phyloP scores from a whole-genome alignment of 768 basidiomycete genomes.

The Lenzites betulinus region DNA sequence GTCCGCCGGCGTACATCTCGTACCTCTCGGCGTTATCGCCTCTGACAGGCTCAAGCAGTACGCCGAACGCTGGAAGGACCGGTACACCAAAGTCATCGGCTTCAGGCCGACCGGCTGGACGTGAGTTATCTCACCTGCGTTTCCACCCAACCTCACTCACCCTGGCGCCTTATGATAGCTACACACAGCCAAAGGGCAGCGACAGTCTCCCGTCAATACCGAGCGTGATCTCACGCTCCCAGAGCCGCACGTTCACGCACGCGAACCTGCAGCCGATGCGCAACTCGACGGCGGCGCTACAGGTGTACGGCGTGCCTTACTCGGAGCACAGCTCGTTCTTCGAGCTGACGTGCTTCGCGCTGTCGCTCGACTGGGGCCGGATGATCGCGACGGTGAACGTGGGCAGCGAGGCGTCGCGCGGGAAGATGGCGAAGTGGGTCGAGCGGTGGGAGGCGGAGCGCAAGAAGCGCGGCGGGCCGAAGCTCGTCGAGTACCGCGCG shows the following conservation, averaged over 20 bases:
- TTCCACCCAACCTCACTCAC: not conserved
- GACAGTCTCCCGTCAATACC: constrained; percentile 64
- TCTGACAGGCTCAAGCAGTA: constrained; percentile 80
- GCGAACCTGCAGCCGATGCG: constrained; percentile 66
- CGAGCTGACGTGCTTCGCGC: constrained; percentile 92
- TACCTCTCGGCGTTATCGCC: constrained; percentile 75
- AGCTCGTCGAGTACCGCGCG: constrained; percentile 40
- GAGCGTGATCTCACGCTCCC: constrained; percentile 66
- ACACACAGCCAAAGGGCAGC: constrained; percentile 63
- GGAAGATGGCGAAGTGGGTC: constrained; percentile 90
- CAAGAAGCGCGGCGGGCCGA: constrained; percentile 49
- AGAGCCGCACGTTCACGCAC: constrained; percentile 68
- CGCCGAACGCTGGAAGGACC: constrained; percentile 68
- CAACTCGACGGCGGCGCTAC: constrained; percentile 68
- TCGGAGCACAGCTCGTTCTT: constrained; percentile 97
- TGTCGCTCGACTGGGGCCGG: constrained; percentile 80
- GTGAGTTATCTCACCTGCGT: constrained; percentile 45
- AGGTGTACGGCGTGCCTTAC: constrained; percentile 85
- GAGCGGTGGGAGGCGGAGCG: constrained; percentile 86
- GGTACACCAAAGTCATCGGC: constrained; percentile 72
- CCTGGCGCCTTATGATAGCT: constrained; percentile 43
- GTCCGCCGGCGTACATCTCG: constrained; percentile 80
- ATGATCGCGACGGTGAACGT: constrained; percentile 98
- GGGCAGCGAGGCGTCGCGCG: constrained; percentile 67
- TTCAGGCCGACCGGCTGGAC: constrained; percentile 98